A percentile compares a stretch with the other conserved stretches of the same genome.
Conservation (phyloP, 2,329 filamentous ascomycete genomes). For the Juglanconis sp. region DNA sequence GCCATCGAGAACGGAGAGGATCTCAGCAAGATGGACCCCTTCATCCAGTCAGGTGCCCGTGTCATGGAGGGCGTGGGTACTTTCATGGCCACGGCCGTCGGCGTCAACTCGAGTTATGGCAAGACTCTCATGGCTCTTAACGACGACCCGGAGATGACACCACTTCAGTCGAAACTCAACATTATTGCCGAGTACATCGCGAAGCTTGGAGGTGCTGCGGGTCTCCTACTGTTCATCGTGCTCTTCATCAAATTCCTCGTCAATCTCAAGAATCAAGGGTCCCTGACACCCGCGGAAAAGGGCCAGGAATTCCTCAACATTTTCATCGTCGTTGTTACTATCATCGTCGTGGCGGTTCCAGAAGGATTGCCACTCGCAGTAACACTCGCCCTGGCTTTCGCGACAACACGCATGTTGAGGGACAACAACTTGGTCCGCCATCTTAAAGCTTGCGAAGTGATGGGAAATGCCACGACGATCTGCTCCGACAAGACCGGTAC, state of each 20-base stretch:
- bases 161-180: conserved; percentile 73
- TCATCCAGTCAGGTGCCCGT: conserved; percentile 80
- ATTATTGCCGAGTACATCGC: conserved; percentile 74
- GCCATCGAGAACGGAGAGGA: conserved; percentile 65
- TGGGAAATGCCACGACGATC: conserved; percentile 73
- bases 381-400: conserved; percentile 74
- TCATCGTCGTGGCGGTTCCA: conserved; percentile 76
- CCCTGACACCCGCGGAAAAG: conserved; percentile 63
- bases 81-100: conserved; percentile 71
- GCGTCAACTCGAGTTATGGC: conserved; percentile 70
- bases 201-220: conserved; percentile 73
- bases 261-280: conserved; percentile 49
- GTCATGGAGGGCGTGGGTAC: conserved; percentile 76
- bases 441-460: conserved; percentile 74
- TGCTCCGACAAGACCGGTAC: conserved; percentile 69
- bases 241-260: conserved; percentile 83
- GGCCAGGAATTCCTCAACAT: conserved; percentile 75
- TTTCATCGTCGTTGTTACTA: conserved; percentile 74
- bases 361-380: conserved; percentile 75
- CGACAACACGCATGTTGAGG: conserved; percentile 72
- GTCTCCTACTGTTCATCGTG: conserved; percentile 76
- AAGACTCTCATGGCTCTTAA: conserved; percentile 72
- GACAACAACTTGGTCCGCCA: conserved; percentile 76
- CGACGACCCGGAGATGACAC: conserved; percentile 71
- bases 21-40: conserved; percentile 73